A percentile compares a stretch with the other conserved stretches of the same genome.
These are phyloP conservation scores for Neofusicoccum umdonicola DNA, from an alignment of 2,329 filamentous ascomycete species.

Conservation along the genomic window DNA sequence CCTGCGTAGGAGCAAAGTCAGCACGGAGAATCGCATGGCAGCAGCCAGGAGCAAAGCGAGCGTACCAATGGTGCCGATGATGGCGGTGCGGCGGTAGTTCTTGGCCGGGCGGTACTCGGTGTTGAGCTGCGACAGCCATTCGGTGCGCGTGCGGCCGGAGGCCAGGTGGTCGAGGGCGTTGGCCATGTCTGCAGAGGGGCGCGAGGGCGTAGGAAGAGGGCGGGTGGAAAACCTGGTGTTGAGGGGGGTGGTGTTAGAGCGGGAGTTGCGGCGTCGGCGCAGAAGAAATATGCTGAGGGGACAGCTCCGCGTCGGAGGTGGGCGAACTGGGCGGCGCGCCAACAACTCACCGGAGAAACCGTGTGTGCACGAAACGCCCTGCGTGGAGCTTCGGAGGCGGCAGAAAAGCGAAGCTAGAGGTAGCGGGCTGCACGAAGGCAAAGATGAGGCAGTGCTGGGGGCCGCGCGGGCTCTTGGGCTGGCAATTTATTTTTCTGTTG, in stretches of 20 bases:
- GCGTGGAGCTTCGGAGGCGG: not conserved
- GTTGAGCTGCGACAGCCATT: constrained; percentile 76
- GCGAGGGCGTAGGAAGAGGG: not conserved
- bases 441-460: not conserved
- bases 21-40: constrained; percentile 12
- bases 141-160: constrained; percentile 67
- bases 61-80: constrained; percentile 93
- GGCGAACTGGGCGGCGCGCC: constrained; percentile 5
- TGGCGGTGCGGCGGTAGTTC: constrained; percentile 94
- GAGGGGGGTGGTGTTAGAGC: constrained; percentile 3
- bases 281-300: constrained; percentile 17
- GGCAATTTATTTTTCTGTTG: constrained; percentile 13
- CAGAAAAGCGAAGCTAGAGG: not conserved
- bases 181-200: constrained; percentile 48
- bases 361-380: not conserved
- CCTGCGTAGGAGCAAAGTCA: constrained; percentile 44
- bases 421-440: not conserved
- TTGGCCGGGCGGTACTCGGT: constrained; percentile 82
- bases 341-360: constrained; percentile 12
- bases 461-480: not conserved
- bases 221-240: not conserved
- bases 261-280: constrained; percentile 15
- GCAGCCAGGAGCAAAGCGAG: not conserved
- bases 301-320: constrained; percentile 15
- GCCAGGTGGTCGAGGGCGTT: constrained; percentile 83